These are phyloP conservation scores for Colletotrichum tamarilloi DNA, from an alignment of 2,329 filamentous ascomycete species.

Conservation along the genomic window DNA sequence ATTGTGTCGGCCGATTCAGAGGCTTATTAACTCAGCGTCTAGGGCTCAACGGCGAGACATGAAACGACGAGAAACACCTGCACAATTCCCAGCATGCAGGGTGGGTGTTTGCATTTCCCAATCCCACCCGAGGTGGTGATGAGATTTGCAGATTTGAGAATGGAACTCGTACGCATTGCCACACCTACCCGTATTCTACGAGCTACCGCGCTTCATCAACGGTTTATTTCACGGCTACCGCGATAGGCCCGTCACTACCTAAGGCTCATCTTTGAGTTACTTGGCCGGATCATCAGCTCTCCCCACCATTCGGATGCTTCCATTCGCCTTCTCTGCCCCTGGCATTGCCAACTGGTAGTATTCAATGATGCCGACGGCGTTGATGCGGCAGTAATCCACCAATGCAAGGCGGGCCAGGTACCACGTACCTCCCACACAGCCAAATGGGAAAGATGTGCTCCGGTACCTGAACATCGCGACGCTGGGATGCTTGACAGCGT, in stretches of 20 bases:
- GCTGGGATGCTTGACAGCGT: slow-evolving; percentile 1
- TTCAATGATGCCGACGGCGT: slow-evolving; percentile 15
- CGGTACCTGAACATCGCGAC: slow-evolving; percentile 32
- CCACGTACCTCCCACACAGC: slow-evolving; percentile 17
- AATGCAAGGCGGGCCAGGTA: slow-evolving; percentile 29
- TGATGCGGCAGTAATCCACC: slow-evolving; percentile 27
- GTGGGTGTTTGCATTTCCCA: slow-evolving; percentile 12
- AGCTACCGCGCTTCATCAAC: not conserved
- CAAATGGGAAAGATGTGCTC: slow-evolving; percentile 17
- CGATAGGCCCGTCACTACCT: not conserved
- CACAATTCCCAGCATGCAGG: slow-evolving; percentile 11
- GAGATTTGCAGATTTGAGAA: slow-evolving; percentile 8
- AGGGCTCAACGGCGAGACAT: slow-evolving; percentile 21
- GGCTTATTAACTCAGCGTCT: slow-evolving; percentile 6
- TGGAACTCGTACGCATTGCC: not conserved
- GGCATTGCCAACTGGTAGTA: not conserved
- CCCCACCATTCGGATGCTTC: slow-evolving; percentile 33
- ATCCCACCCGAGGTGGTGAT: slow-evolving; percentile 5
- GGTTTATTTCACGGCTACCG: not conserved
- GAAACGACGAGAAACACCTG: slow-evolving; percentile 30
- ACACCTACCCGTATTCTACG: not conserved
- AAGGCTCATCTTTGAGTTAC: not conserved
- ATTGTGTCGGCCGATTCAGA: slow-evolving; percentile 9
- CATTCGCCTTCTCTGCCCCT: slow-evolving; percentile 25
- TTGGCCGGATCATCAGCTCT: not conserved